Base-by-base conservation (phyloP, 805 yeast genomes). In the Komagataella mondaviorum region DNA sequence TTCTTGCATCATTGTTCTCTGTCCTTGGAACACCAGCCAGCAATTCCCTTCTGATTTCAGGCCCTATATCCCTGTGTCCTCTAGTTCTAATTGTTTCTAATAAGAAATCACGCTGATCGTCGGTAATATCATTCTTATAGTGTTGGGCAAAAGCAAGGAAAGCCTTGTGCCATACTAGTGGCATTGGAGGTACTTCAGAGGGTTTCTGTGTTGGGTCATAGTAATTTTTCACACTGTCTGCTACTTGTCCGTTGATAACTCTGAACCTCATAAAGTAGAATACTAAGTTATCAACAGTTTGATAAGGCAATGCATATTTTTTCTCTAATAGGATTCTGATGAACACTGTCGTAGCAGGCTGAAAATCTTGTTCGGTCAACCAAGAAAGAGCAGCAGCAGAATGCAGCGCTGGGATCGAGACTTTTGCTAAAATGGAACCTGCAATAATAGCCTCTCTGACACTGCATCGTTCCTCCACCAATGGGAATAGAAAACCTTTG, bases 141-240 rank as follows among this genome's bases (percentile, higher is more conserved):
- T 96, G 77, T 70, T 90, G 97, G 43, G 97, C 96, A 71, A 93
- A 93, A 1, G 93, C 84, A 52, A 93, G 73, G 63, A 93, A 85
- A 2, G 97, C 91, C 66, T 91, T 95, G 66, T 95, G 98, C 98
- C 99, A 93, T 44, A 91, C 91, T 16, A 93, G 86, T 6, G 99
- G 98, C 63, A 93, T 74, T 49, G 77, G 77, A 23, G 84, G 81
- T n/a, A 72, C 61, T 46, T 57, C 62, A 49, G 72, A 66, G 17
- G 68, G 68, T 49, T 63, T 62, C 44, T 55, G 58, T 3, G 61
- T 47, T 50, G 59, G 60, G 47, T 61, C 62, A 12, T 63, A 70
- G 47, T 64, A 71, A 7, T 61, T 58, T 46, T 66, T 63, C 18
- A 59, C 63, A 6, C 47, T 51, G 45, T 57, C 54, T 14, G 54